Evolutionary conservation across 139 green algal genomes (phyloP).

Genomic region (Chlorella sp.): DNA sequence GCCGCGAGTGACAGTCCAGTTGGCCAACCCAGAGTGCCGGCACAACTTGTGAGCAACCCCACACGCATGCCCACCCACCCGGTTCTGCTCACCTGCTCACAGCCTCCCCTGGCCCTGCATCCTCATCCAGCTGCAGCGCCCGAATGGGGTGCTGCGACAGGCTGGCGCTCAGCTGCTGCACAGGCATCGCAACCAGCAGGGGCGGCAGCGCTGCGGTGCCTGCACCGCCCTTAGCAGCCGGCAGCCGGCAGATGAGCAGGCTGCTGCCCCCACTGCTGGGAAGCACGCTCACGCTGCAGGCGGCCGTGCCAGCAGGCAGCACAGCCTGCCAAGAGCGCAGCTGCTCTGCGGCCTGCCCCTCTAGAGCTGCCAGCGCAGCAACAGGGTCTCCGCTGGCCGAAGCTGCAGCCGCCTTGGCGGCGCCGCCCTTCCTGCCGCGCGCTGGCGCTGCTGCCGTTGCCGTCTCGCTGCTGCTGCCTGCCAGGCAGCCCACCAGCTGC

Average conservation of each 20-base stretch:
- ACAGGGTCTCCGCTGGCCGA: not conserved
- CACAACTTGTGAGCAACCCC: too few species aligned
- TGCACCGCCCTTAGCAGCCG: not conserved
- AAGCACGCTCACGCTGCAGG: conserved; percentile 21
- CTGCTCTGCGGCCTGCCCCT: not conserved
- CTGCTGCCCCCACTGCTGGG: not conserved
- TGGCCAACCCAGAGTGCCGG: too few species aligned
- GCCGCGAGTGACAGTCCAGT: too few species aligned
- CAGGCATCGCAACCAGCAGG: conserved; percentile 44
- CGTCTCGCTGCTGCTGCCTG: not conserved
- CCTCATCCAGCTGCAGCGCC: conserved; percentile 14
- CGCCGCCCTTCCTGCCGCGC: not conserved
- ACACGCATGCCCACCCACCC: too few species aligned
- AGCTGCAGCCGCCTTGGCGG: not conserved
- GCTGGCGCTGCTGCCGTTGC: not conserved
- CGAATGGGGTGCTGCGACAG: conserved; percentile 30
- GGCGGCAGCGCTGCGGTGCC: not conserved
- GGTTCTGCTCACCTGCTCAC: not conserved
- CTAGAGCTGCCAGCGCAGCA: not conserved
- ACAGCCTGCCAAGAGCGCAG: conserved; percentile 28
- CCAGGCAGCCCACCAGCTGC: conserved; percentile 2
- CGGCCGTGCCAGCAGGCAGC: conserved; percentile 20
- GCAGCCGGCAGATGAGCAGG: conserved; percentile 42
- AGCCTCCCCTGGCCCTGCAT: not conserved
- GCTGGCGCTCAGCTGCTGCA: not conserved